Percentiles rank a stretch among this genome's conserved stretches.
Evolutionary conservation across 2,329 filamentous ascomycete genomes (phyloP).

Genomic region (Corynespora cassiicola): DNA sequence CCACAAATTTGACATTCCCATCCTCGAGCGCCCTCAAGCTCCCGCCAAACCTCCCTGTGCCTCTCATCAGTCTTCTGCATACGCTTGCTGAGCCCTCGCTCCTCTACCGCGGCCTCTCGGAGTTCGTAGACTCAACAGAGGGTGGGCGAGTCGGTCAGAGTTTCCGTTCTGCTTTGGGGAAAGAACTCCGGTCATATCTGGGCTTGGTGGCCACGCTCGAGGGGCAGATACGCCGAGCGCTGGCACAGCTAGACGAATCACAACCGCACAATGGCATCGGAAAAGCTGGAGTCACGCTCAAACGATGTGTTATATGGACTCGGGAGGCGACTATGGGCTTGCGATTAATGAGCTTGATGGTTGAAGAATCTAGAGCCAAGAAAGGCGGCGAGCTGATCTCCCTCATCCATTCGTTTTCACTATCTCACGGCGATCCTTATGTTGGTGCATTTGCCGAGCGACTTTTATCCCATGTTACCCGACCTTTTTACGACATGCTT

Average conservation of each 20-base stretch:
- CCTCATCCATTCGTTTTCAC: slow-evolving; percentile 90
- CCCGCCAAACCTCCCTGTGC: slow-evolving; percentile 79
- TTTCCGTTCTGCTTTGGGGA: slow-evolving; percentile 82
- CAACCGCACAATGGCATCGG: slow-evolving; percentile 74
- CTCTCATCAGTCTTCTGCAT: slow-evolving; percentile 85
- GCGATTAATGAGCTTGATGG: slow-evolving; percentile 90
- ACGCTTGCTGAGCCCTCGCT: slow-evolving; percentile 91
- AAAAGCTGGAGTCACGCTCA: slow-evolving; percentile 89
- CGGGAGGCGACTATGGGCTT: slow-evolving; percentile 95
- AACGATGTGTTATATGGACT: slow-evolving; percentile 96
- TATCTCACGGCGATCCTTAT: slow-evolving; percentile 93
- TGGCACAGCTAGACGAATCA: slow-evolving; percentile 74
- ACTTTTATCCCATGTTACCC: slow-evolving; percentile 82
- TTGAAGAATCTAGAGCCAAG: slow-evolving; percentile 83
- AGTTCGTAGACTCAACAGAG: slow-evolving; percentile 81
- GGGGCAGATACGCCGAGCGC: slow-evolving; percentile 84
- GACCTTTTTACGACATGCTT: slow-evolving; percentile 96
- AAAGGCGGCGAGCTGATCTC: slow-evolving; percentile 93
- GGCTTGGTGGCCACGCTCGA: slow-evolving; percentile 91
- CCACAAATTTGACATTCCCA: slow-evolving; percentile 79
- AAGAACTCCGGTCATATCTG: slow-evolving; percentile 87
- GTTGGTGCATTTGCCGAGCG: slow-evolving; percentile 93
- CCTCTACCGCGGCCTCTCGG: slow-evolving; percentile 81
- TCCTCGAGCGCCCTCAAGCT: slow-evolving; percentile 74
- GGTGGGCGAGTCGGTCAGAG: slow-evolving; percentile 91